Evolutionary conservation across 208 protist genomes (phyloP).

Genomic region (Trypanosoma cruzi): DNA sequence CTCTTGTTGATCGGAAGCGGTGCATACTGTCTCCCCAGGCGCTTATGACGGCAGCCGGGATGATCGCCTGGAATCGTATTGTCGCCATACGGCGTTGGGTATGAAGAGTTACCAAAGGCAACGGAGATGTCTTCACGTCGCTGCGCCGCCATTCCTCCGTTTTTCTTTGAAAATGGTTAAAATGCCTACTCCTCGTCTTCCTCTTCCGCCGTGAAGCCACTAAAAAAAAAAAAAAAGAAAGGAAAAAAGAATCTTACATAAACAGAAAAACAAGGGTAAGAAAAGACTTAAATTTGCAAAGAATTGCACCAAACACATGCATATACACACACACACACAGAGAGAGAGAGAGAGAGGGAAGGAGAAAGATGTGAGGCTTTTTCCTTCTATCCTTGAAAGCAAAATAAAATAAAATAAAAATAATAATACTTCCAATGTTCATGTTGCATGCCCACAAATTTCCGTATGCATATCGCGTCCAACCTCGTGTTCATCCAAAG

Average conservation of each 20-base stretch:
- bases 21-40: constrained; percentile 48
- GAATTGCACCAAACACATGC: not conserved
- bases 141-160: not conserved
- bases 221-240: constrained; percentile 19
- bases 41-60: constrained; percentile 45
- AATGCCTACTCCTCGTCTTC: too few species aligned
- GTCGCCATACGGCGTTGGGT: constrained; percentile 71
- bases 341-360: too few species aligned
- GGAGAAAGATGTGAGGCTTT: too few species aligned
- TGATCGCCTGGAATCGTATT: constrained; percentile 68
- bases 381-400: constrained; percentile 13
- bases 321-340: constrained; percentile 20
- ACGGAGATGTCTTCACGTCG: constrained; percentile 55
- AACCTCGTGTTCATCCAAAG: not conserved
- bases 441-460: not conserved
- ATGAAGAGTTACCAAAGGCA: constrained; percentile 70
- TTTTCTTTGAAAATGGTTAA: too few species aligned
- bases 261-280: constrained; percentile 2
- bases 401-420: too few species aligned
- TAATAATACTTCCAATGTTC: too few species aligned
- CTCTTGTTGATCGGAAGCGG: constrained; percentile 44
- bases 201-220: too few species aligned
- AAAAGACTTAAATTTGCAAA: too few species aligned
- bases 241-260: constrained; percentile 23
- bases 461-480: not conserved